Base-by-base conservation (phyloP, 345 rosid species). In the Abelmoschus esculentus region DNA sequence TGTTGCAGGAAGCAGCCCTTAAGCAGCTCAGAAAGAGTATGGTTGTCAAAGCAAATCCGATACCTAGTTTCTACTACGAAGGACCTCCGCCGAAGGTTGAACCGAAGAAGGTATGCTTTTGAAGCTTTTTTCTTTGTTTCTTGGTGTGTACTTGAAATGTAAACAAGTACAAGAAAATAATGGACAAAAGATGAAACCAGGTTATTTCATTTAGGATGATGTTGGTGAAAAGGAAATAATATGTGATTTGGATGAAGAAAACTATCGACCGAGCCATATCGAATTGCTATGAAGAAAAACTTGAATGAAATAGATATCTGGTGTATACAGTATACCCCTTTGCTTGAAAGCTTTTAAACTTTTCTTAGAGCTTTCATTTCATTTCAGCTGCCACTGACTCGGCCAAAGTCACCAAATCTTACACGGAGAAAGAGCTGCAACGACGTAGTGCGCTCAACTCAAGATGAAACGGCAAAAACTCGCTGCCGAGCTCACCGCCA, bases 51-150 rank as follows among this genome's bases (percentile, higher is more conserved):
- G 99, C 99, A 29, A 92, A 92, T 52, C 99, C 99, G 0, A 87
- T 96, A 54, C 99, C 99, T 13, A 87, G 74, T 84, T 96, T 96
- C 82, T 96, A 96, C 84, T 86, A 96, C 17, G 96, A 92, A 71
- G 83, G 80, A 0, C 95, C 99, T 75, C 96, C 98, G 9, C 90
- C 90, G 0, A 90, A 92, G 86, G 74, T 71, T 15, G 90, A 90
- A 80, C 84, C 81, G 38, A 92, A 87, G 83, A 96, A 96, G 99
- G 99, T 96, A 86, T 50, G 12, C 2, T 53, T 2, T 55, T 19
- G 14, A 57, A 63, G 44, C 67, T 54, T 34, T 40, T 46, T 62
- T 28, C n/a, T 6, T 22, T 5, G 15, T 47, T 70, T 28, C 26
- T 67, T 38, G 8, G 5, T 22, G 34, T 18, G 17, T 59, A 50